These are phyloP conservation scores for Rhizopogon sp. DNA, from an alignment of 768 basidiomycete genomes.

Conservation along the genomic window DNA sequence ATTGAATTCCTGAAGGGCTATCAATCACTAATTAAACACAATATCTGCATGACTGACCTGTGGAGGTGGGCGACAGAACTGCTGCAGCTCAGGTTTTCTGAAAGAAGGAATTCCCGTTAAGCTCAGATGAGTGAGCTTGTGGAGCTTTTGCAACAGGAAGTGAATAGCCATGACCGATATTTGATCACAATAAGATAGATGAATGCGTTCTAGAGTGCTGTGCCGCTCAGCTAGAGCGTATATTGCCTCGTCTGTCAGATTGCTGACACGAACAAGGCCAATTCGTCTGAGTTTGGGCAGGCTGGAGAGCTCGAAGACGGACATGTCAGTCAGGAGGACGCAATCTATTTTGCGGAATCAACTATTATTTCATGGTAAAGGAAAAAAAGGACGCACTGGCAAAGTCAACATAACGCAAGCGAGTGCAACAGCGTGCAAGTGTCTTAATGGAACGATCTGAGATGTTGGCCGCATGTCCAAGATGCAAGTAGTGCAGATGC, in stretches of 20 bases:
- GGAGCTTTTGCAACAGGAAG: slow-evolving; percentile 83
- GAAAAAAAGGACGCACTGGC: slow-evolving; percentile 58
- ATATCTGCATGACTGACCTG: slow-evolving; percentile 45
- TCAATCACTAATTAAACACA: slow-evolving; percentile 3
- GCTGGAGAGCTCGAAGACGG: slow-evolving; percentile 84
- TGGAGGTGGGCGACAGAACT: slow-evolving; percentile 86
- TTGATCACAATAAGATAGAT: slow-evolving; percentile 96
- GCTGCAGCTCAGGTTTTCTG: slow-evolving; percentile 76
- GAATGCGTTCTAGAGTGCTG: slow-evolving; percentile 88
- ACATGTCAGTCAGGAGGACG: slow-evolving; percentile 82
- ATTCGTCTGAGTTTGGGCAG: slow-evolving; percentile 90
- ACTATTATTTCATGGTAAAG: neutral
- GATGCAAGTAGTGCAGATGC: slow-evolving; percentile 89
- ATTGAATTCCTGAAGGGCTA: slow-evolving; percentile 72
- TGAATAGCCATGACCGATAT: slow-evolving; percentile 90
- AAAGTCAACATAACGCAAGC: slow-evolving; percentile 92
- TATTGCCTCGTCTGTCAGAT: slow-evolving; percentile 91
- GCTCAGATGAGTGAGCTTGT: slow-evolving; percentile 90
- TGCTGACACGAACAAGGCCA: slow-evolving; percentile 89
- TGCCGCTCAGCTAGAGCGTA: slow-evolving; percentile 83
- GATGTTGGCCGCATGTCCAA: slow-evolving; percentile 87
- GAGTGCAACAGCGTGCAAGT: slow-evolving; percentile 81
- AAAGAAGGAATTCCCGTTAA: slow-evolving; percentile 97
- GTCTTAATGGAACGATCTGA: slow-evolving; percentile 84
- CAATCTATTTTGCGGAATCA: slow-evolving; percentile 54